Evolutionary conservation across 225 moss, liverwort and hornwort species (phyloP).

Genomic region (Pleurozium schreberi): DNA sequence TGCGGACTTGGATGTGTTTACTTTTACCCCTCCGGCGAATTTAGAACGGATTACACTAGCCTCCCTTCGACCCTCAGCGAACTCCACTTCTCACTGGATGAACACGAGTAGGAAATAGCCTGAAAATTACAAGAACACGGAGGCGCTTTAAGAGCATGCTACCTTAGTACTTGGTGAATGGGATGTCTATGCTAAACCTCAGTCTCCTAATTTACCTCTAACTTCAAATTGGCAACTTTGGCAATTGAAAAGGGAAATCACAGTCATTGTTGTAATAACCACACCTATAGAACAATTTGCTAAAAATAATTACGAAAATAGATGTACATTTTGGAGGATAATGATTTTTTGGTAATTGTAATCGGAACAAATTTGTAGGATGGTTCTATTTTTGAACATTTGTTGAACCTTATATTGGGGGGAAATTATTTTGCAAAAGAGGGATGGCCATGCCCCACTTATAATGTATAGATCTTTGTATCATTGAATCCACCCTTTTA

Average conservation of each 20-base stretch:
- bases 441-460: neutral
- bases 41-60: neutral
- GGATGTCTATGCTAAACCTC: accelerated
- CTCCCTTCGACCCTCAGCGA: neutral
- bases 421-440: neutral
- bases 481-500: too few species aligned
- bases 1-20: neutral
- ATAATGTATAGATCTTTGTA: neutral
- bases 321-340: accelerated
- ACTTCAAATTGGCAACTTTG: too few species aligned
- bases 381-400: neutral
- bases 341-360: neutral
- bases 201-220: too few species aligned
- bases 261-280: accelerated
- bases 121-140: neutral
- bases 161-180: neutral
- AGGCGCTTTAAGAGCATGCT: too few species aligned
- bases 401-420: neutral
- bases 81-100: neutral
- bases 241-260: accelerated
- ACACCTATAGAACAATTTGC: accelerated
- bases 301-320: neutral
- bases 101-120: neutral
- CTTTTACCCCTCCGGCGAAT: neutral
- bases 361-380: too few species aligned